Base-by-base conservation (phyloP, 805 yeast species). In the Candida insectorum region DNA sequence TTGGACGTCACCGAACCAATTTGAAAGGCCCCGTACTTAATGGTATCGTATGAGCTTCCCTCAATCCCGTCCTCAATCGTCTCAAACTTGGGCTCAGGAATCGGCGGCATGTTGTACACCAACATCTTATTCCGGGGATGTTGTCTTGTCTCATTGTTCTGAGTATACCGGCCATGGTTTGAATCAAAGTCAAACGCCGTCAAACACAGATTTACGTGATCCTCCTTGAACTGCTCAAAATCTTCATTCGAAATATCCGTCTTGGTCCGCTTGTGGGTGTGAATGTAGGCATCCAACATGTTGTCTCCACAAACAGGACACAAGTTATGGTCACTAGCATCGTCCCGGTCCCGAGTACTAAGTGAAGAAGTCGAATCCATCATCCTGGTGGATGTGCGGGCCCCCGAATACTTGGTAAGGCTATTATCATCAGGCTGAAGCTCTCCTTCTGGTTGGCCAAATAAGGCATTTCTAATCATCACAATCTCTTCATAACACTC, bases 51-150 rank as follows among this genome's bases (percentile, higher is more conserved):
- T 12, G 55, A 47, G 10, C 43, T 40, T 4, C 49, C 46, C 7
- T 43, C 43, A 24, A 39, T 8, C 6, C 24, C 39, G 11, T 20
- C 23, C 3, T 51, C 51, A 22, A 62, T 55, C 14, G 49, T 37
- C 34, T 65, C 71, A 33, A 49, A 60, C 25, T 58, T 51, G 16
- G 72, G 69, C 30, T 45, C 39, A 0, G 71, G 72, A 23, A 66
- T 64, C 7, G 78, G 77, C 1, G 71, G 71, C 30, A 75, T 65
- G 32, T 65, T 74, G 54, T 85, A 87, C 1, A 88, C 93, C 31
- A 93, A 65, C 97, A 93, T 89, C 39, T 95, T 71, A 54, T 89
- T 89, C 19, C 73, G 65, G 4, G 70, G 62, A 17, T 55, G 60
- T 7, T 35, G 25, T 13, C 37, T 37, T n/a, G 65, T 7, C 16